Conservation (phyloP, 202 grass and related monocot species). For the Schoenoplectus triqueter region DNA sequence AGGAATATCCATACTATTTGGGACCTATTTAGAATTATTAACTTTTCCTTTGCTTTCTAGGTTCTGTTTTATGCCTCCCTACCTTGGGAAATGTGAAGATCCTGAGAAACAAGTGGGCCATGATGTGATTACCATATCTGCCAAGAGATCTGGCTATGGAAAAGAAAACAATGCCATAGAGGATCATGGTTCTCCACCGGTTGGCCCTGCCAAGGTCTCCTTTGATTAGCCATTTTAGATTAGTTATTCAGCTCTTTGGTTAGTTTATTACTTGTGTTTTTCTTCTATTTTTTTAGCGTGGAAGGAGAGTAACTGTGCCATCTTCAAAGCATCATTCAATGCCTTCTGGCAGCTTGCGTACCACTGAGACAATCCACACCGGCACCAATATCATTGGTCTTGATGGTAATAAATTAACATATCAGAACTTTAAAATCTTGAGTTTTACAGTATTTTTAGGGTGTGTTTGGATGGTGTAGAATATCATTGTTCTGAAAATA, state of each 20-base stretch:
- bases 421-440: background rate
- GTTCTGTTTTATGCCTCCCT: constrained; percentile 89
- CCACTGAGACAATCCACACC: background rate
- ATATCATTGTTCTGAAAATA: too few species aligned
- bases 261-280: background rate
- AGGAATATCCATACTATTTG: background rate
- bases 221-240: background rate
- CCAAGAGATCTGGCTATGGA: constrained; percentile 60
- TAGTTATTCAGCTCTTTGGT: background rate
- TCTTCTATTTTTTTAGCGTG: background rate
- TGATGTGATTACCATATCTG: constrained; percentile 56
- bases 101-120: constrained; percentile 62
- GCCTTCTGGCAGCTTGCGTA: constrained; percentile 10
- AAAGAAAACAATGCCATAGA: constrained; percentile 33
- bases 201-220: constrained; percentile 21
- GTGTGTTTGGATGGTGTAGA: too few species aligned
- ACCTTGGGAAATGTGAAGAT: constrained; percentile 65
- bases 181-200: constrained; percentile 22
- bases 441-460: background rate
- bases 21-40: background rate
- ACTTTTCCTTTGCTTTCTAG: constrained; percentile 41
- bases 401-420: constrained; percentile 25
- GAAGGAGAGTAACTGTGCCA: background rate
- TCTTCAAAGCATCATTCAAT: background rate
- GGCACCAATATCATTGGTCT: background rate